phyloP scores from a whole-genome alignment of 179 eudicot genomes.

The Silene noctiflora region DNA sequence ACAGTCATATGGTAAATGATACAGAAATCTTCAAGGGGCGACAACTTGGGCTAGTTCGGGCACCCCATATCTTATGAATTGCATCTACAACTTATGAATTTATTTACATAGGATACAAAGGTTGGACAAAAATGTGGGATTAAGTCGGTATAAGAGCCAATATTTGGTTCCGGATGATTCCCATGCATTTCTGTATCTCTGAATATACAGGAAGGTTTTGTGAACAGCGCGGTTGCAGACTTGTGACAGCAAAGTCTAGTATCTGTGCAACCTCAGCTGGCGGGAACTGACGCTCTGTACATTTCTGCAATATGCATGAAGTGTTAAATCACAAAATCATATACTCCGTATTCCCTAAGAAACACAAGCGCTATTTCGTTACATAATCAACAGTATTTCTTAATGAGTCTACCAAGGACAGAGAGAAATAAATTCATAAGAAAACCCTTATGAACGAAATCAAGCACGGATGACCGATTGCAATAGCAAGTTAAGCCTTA shows the following conservation, averaged over 20 bases:
- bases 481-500: neutral
- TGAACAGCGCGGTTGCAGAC: conserved; percentile 72
- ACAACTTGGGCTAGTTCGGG: neutral
- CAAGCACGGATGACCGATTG: neutral
- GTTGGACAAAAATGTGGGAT: conserved; percentile 11
- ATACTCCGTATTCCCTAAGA: too few species aligned
- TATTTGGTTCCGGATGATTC: conserved; percentile 82
- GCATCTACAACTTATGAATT: conserved; percentile 28
- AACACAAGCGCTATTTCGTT: neutral
- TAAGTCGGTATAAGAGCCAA: conserved; percentile 87
- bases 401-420: neutral
- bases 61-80: conserved; percentile 23
- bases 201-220: conserved; percentile 72
- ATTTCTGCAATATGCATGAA: conserved; percentile 57
- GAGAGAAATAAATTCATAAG: neutral
- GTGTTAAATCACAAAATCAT: neutral
- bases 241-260: conserved; percentile 70
- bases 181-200: conserved; percentile 94
- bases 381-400: neutral
- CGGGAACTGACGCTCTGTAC: conserved; percentile 88
- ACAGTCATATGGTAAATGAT: conserved; percentile 11
- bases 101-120: conserved; percentile 38
- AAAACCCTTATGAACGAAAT: neutral
- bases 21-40: conserved; percentile 7
- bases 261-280: conserved; percentile 91